Conservation (phyloP, 108 stramenopile genomes). For the Hondaea fermentalgiana region DNA sequence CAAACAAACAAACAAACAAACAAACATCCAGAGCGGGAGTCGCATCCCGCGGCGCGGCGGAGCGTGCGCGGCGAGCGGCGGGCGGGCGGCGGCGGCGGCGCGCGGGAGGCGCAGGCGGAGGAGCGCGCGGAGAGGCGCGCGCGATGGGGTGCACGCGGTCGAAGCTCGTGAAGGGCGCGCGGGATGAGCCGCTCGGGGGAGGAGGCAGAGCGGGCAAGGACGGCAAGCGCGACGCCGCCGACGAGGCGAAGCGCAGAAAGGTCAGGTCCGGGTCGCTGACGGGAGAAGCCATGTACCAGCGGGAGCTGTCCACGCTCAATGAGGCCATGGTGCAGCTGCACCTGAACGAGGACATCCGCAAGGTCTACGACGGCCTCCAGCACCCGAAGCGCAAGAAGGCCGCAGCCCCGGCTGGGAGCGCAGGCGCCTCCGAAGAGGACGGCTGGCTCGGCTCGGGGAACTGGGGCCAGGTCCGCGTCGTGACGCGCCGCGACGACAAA, state of each 20-base stretch:
- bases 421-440: neutral
- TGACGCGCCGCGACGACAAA: neutral
- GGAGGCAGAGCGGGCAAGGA: too few species aligned
- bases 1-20: neutral
- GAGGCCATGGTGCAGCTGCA: conserved; percentile 10
- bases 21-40: neutral
- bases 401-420: neutral
- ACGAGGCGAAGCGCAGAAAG: neutral
- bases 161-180: too few species aligned
- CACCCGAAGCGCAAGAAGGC: neutral
- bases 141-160: too few species aligned
- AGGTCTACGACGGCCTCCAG: neutral
- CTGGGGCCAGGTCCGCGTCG: neutral
- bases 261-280: neutral
- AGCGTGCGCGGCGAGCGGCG: neutral
- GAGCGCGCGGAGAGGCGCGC: too few species aligned
- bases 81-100: neutral
- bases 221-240: neutral
- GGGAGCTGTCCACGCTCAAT: neutral
- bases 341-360: neutral
- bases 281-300: neutral
- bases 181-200: too few species aligned
- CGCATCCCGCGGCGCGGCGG: neutral
- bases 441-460: conserved; percentile 12
- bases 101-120: neutral